A percentile compares a stretch with the other conserved stretches of the same genome.
These are phyloP conservation scores for Lachnellula suecica DNA, from an alignment of 2,329 filamentous ascomycete species.

Conservation along the genomic window DNA sequence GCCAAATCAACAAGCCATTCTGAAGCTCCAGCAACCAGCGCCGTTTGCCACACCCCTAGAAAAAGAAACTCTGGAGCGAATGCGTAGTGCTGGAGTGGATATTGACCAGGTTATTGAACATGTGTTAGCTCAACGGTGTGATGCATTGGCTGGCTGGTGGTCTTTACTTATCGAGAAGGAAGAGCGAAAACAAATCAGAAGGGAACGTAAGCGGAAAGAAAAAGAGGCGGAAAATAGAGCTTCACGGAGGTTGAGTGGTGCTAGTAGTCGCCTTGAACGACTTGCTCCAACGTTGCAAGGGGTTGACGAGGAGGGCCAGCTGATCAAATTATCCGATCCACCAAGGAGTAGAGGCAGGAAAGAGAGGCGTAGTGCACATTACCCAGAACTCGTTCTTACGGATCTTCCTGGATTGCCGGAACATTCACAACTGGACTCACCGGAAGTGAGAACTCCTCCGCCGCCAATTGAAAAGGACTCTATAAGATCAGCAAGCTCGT, in stretches of 20 bases:
- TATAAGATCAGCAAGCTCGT: slow-evolving; percentile 73
- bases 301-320: slow-evolving; percentile 72
- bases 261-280: slow-evolving; percentile 81
- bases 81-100: slow-evolving; percentile 91
- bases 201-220: slow-evolving; percentile 82
- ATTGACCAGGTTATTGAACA: slow-evolving; percentile 95
- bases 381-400: slow-evolving; percentile 61
- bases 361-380: slow-evolving; percentile 71
- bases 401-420: slow-evolving; percentile 80
- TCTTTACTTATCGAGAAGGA: slow-evolving; percentile 92
- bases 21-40: slow-evolving; percentile 76
- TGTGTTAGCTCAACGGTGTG: slow-evolving; percentile 85
- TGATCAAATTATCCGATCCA: slow-evolving; percentile 44
- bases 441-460: slow-evolving; percentile 50
- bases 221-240: slow-evolving; percentile 79
- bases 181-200: slow-evolving; percentile 76
- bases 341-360: slow-evolving; percentile 74
- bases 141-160: slow-evolving; percentile 95
- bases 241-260: slow-evolving; percentile 79
- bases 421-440: slow-evolving; percentile 34
- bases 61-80: slow-evolving; percentile 86
- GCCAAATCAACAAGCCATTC: slow-evolving; percentile 82
- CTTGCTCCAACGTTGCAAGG: slow-evolving; percentile 75
- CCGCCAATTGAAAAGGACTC: slow-evolving; percentile 79
- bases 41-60: slow-evolving; percentile 86